Base-by-base conservation (phyloP, 169 alveolate genomes). In the Eimeria acervulina region DNA sequence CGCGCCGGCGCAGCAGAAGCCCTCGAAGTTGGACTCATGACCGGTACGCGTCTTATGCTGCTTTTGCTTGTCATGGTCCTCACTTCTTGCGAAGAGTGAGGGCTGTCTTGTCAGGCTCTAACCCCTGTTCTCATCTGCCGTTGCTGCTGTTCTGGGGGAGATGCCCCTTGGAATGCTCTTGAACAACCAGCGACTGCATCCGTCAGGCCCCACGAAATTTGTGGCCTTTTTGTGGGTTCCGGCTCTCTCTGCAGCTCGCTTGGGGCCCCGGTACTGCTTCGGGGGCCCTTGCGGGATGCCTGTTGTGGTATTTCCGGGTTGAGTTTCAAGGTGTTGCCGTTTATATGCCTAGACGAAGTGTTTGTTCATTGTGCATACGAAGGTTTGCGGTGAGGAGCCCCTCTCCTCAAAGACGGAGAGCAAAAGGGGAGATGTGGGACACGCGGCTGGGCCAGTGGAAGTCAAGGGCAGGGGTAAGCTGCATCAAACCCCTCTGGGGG, bases 391-490 rank as follows among this genome's bases (percentile, higher is more conserved):
- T 28, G 81, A 0, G 91, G 63, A 92, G 95, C 61, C 91, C 91
- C 13, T 78, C 95, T 0, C 95, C 95, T 40, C 68, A 92, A 66
- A 59, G 95, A 33, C 81, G 68, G 61, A 83, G 95, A 51, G 84
- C 95, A 23, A 91, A 83, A 78, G 76, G 47, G 28, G 76, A 55
- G 13, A 81, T 81, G 90, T 78, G 92, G 95, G 83, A 92, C 84
- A 92, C 95, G 68, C 80, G 95, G 61, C 61, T 47, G 70, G 95
- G 95, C 84, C 95, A 92, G 91, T 92, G 95, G 95, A 72, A 74
- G 42, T 92, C 95, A 1, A 84, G 55, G 36, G 95, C 95, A 23
- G 95, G 95, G 84, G 95, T 92, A 26, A 33, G 95, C 40, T 28
- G 42, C 44, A 66, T 8, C 0, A 7, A 12, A 6, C 1, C 42